phyloP scores from a whole-genome alignment of 495 filamentous ascomycete genomes.

The Cercophora sp. region DNA sequence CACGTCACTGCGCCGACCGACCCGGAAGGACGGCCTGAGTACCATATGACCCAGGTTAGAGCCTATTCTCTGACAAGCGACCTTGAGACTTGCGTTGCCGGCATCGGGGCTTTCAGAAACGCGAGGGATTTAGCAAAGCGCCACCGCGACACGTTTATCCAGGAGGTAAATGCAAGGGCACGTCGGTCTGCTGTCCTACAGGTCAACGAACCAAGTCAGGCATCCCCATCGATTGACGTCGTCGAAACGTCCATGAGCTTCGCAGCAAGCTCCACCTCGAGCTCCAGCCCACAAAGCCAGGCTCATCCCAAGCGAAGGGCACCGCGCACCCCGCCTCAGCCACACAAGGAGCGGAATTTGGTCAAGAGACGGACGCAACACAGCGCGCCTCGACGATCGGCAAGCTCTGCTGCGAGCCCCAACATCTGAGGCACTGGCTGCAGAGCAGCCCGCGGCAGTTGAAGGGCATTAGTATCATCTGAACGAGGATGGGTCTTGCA shows the following conservation, averaged over 20 bases:
- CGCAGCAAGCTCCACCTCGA: conserved; percentile 10
- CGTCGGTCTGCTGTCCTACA: conserved; percentile 8
- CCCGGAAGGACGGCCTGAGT: conserved; percentile 28
- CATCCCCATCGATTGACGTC: conserved; percentile 6
- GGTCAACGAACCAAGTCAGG: not conserved
- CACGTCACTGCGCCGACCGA: conserved; percentile 28
- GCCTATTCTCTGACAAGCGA: not conserved
- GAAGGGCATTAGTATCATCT: conserved; percentile 13
- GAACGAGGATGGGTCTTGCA: conserved; percentile 13
- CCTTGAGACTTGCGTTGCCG: not conserved
- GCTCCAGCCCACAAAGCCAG: conserved; percentile 2
- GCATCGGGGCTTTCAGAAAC: conserved; percentile 18
- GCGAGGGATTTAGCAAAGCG: conserved; percentile 16
- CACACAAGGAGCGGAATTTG: conserved; percentile 11
- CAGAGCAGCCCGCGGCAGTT: conserved; percentile 6
- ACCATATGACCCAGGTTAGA: conserved; percentile 39
- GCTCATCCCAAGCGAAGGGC: conserved; percentile 10
- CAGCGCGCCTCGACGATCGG: conserved; percentile 12
- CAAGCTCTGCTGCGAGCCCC: conserved; percentile 8
- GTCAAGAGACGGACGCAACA: conserved; percentile 6
- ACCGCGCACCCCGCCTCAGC: conserved; percentile 10
- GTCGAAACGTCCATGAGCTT: conserved; percentile 6
- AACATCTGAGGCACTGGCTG: conserved; percentile 10
- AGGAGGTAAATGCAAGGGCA: conserved; percentile 18
- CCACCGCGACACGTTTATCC: conserved; percentile 19